Percentiles rank a stretch among this genome's conserved stretches.
phyloP scores from a whole-genome alignment of 768 basidiomycete genomes.

The Mycena olivaceomarginata region DNA sequence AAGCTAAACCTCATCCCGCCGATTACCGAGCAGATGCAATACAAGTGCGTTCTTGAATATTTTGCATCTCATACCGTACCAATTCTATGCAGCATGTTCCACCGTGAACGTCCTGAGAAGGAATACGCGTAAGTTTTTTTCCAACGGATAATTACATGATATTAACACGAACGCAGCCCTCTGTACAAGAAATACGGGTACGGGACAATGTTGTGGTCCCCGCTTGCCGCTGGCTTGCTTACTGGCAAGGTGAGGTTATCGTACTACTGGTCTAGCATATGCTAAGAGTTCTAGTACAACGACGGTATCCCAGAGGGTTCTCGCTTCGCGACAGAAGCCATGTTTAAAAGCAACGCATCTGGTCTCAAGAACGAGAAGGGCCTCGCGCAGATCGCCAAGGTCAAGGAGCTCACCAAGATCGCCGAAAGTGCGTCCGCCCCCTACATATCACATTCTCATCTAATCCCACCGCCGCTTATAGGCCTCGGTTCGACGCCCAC shows the following conservation, averaged over 20 bases:
- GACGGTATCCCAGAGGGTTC: constrained; percentile 69
- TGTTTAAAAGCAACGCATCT: constrained; percentile 73
- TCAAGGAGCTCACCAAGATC: constrained; percentile 79
- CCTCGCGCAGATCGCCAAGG: constrained; percentile 76
- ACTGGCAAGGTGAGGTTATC: constrained; percentile 80
- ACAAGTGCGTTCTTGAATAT: constrained; percentile 65
- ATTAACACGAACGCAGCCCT: not conserved
- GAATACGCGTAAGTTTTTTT: constrained; percentile 77
- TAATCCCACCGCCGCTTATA: constrained; percentile 43
- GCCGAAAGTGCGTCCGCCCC: constrained; percentile 67
- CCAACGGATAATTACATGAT: not conserved
- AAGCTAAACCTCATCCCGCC: constrained; percentile 82
- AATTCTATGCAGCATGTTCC: constrained; percentile 75
- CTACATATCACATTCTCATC: not conserved
- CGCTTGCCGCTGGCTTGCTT: constrained; percentile 83
- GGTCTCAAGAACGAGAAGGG: constrained; percentile 63
- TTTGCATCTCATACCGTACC: not conserved
- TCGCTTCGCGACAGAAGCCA: constrained; percentile 75
- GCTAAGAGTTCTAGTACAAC: constrained; percentile 56
- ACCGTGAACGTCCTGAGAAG: constrained; percentile 88
- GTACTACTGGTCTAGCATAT: not conserved
- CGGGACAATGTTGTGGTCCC: constrained; percentile 85
- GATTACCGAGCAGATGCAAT: constrained; percentile 86
- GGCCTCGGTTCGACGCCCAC: constrained; percentile 76
- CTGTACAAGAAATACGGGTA: constrained; percentile 83